A percentile compares a stretch with the other conserved stretches of the same genome.
phyloP scores from a whole-genome alignment of 257 asterid genomes.

The Salvia miltiorrhiza region DNA sequence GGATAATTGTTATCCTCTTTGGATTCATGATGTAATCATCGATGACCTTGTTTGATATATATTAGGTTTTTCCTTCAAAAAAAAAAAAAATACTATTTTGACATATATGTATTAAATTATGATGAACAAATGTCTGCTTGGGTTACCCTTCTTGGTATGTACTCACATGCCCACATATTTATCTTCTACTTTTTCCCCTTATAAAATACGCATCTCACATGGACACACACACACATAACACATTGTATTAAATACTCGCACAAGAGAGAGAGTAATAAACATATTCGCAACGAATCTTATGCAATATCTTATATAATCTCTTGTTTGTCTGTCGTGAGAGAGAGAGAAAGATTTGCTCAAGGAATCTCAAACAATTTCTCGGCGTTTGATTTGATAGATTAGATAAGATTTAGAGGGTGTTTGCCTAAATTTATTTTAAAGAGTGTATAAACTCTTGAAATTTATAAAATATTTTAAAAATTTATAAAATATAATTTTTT shows the following conservation, averaged over 20 bases:
- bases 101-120: not conserved
- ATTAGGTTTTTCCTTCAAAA: no score
- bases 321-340: not conserved
- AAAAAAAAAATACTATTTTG: no score
- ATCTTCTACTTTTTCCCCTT: not conserved
- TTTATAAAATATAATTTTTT: no score
- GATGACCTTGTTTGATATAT: no score
- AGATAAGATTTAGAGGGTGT: no score
- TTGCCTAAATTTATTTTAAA: no score
- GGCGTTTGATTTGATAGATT: no score
- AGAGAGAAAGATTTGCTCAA: not conserved
- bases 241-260: not conserved
- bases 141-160: not conserved
- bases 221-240: not conserved
- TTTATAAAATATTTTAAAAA: no score
- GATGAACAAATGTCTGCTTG: slow-evolving; percentile 4
- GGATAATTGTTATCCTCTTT: no score
- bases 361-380: not conserved
- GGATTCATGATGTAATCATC: no score
- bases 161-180: slow-evolving; percentile 1
- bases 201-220: not conserved
- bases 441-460: no score
- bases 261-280: not conserved
- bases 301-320: not conserved
- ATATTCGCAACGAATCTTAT: not conserved